Evolutionary conservation across 441 rosid species (phyloP), one percentile per base, ranked within the genome.

Genomic region (Adansonia madagascariensis): DNA sequence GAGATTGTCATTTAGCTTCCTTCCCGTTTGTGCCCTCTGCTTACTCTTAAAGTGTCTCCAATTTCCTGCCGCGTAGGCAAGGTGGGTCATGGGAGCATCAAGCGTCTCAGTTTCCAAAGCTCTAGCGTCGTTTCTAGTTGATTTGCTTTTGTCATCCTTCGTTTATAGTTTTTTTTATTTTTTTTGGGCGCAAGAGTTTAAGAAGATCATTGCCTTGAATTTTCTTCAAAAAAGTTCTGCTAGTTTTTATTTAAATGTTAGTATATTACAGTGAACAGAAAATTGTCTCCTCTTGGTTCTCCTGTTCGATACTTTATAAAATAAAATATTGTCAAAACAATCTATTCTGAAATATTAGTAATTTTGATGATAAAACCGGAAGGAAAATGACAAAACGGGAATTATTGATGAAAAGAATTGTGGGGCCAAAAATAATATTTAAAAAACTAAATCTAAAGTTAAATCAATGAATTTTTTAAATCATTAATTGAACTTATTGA

Each of bases 1-100:
- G 97, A 94, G 82, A 83, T 93, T 43, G 89, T 93, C 53, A 72
- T 93, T 57, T 92, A 88, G 86, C 53, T 56, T 61, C 24, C 22
- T 74, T 49, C 50, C n/a, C 11, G 0, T 6, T 64, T 67, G 15
- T 50, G 18, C 59, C 0, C 41, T 35, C 41, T 35, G 41, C 41
- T 35, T 4, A 35, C 0, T 35, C 41, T 35, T 35, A 35, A 43
- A 43, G 46, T 43, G 46, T 43, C 46, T 43, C 41, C 46, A 43
- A 43, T 43, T 6, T 2, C 3, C 44, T 6, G 67, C 18, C 35
- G 43, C 67, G 35, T 62, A 15, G 67, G 41, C 41, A 35, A 35
- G 41, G 41, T 35, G 41, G 41, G 35, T 62, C 67, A 62, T 62
- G 43, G 43, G 44, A 27, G 67, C 46, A 62, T 31, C 67, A 31